Percentiles rank a stretch among this genome's conserved stretches.
These are phyloP conservation scores for Barnettozyma botsteinii DNA, from an alignment of 805 yeast genomes.

Conservation along the genomic window DNA sequence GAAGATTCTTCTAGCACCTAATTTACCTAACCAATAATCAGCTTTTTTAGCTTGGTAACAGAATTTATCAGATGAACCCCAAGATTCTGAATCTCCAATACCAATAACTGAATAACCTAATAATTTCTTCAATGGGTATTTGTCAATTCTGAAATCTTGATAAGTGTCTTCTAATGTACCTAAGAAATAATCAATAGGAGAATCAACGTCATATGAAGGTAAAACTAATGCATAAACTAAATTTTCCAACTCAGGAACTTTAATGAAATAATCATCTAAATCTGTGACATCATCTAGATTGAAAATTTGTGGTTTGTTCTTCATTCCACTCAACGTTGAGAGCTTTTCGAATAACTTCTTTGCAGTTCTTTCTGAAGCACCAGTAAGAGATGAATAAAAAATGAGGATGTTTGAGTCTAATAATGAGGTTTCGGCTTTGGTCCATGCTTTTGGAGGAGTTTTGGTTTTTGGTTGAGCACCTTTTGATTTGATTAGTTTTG, in stretches of 20 bases:
- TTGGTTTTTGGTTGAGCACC: constrained; percentile 24
- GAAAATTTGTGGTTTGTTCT: constrained; percentile 44
- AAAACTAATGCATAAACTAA: constrained; percentile 65
- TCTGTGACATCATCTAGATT: constrained; percentile 81
- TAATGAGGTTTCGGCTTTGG: constrained; percentile 37
- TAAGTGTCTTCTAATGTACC: constrained; percentile 76
- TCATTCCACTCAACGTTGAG: constrained; percentile 22
- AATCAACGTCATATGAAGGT: constrained; percentile 90
- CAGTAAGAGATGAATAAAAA: constrained; percentile 83
- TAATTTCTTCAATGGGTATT: constrained; percentile 62
- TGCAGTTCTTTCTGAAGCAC: constrained; percentile 72
- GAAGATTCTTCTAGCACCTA: constrained; percentile 81
- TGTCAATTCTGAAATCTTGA: constrained; percentile 81
- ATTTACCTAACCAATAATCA: constrained; percentile 68
- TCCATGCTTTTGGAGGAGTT: constrained; percentile 28
- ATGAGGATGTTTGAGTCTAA: constrained; percentile 55
- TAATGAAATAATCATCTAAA: constrained; percentile 73
- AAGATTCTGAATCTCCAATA: constrained; percentile 80
- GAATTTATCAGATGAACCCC: constrained; percentile 60
- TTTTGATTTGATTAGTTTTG: constrained; percentile 38
- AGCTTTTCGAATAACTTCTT: constrained; percentile 39
- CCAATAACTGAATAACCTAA: constrained; percentile 85
- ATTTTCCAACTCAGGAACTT: constrained; percentile 46
- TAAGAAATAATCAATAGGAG: constrained; percentile 83
- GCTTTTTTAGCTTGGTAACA: constrained; percentile 80